Base-by-base conservation (phyloP, 1,284 basidiomycete species). In the Trametes pubescens region DNA sequence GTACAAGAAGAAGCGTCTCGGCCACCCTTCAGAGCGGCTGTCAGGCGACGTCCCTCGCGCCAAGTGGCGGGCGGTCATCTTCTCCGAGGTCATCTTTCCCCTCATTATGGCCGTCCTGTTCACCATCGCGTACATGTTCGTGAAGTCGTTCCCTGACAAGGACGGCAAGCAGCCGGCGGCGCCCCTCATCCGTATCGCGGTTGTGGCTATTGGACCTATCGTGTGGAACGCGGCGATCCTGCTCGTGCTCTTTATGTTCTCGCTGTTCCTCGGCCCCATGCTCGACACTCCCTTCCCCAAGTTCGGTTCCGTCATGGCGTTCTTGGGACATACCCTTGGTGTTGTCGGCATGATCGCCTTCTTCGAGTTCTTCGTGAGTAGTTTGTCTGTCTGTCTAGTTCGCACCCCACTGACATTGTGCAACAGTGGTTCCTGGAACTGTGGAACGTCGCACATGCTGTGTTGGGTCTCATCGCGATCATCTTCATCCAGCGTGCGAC, bases 1-100 rank as follows among this genome's bases (percentile, higher is more conserved):
- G 40, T 98, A 95, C 88, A 98, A 98, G 86, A 94, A 94, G 82
- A 97, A 98, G 86, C 89, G 89, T 72, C 86, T 98, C 1, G 96
- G 96, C 14, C 90, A 95, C 71, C 96, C 96, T 7, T 97, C 95
- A 0, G 96, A 98, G 79, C 97, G 97, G 78, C 84, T 98, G 32
- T 95, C 95, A 16, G 91, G 90, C 61, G 96, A 98, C 75, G 89
- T 94, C 57, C 94, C 96, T 44, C 89, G 96, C 67, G 96, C 95
- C 3, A 86, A 88, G 37, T 96, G 95, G 95, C 88, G 92, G 59
- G 90, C 94, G 7, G 93, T 98, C 64, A 77, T 98, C 57, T 84
- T 95, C 66, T 91, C 93, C 7, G 96, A 98, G 78, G 87, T 98
- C 70, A 75, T 98, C 62, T 92, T 93, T 77, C 96, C 96, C 0